A percentile compares a stretch with the other conserved stretches of the same genome.
These are phyloP conservation scores for Aleurites moluccanus DNA, from an alignment of 441 rosid species.

Conservation along the genomic window DNA sequence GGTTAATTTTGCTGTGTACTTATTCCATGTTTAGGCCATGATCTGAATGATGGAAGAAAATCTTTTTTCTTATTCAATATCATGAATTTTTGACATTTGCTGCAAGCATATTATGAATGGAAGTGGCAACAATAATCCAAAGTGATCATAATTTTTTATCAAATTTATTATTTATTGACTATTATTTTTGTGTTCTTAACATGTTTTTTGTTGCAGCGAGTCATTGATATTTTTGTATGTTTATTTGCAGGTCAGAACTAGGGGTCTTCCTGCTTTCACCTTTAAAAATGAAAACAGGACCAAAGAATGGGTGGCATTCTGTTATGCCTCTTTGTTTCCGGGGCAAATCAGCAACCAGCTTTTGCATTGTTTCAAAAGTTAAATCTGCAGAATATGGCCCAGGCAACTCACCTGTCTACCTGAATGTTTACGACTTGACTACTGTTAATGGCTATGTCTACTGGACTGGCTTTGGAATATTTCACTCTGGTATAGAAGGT, in stretches of 20 bases:
- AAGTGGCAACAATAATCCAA: not conserved
- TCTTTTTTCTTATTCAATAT: not conserved
- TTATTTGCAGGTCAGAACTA: conserved; percentile 40
- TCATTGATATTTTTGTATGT: conserved; percentile 10
- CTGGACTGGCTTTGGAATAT: conserved; percentile 88
- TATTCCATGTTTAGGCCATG: not conserved
- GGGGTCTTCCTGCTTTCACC: conserved; percentile 29
- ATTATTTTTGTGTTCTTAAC: no score
- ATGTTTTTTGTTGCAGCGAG: not conserved
- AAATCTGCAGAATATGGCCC: conserved; percentile 45
- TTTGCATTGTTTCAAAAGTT: conserved; percentile 55
- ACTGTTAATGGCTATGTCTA: conserved; percentile 67
- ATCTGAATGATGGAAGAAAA: not conserved
- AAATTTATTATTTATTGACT: not conserved
- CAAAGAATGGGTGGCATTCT: conserved; percentile 44
- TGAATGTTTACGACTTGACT: conserved; percentile 87
- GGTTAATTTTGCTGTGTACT: not conserved
- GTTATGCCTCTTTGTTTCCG: conserved; percentile 36
- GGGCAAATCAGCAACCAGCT: conserved; percentile 41
- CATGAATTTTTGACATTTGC: not conserved
- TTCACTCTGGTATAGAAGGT: conserved; percentile 92
- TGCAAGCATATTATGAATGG: not conserved
- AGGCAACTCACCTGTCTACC: conserved; percentile 62
- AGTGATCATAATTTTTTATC: not conserved
- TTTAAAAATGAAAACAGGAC: conserved; percentile 36